Conservation (phyloP, 768 basidiomycete genomes). For the Cystofilobasidium macerans region DNA sequence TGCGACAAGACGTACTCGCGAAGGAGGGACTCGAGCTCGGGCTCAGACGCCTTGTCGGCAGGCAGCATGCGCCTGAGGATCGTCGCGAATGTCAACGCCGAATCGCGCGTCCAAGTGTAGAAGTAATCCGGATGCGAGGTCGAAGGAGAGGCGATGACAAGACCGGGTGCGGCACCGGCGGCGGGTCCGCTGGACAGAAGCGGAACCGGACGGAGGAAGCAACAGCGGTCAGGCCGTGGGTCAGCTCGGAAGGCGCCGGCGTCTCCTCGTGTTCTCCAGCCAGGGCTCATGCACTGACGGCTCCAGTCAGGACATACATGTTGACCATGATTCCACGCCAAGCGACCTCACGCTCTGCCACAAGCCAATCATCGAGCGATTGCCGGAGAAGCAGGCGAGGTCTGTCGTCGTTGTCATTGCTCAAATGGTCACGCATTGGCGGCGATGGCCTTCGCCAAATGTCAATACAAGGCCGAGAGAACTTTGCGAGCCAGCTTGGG, state of each 20-base stretch:
- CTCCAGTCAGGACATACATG: too few relatives aligned
- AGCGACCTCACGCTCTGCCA: constrained; percentile 1
- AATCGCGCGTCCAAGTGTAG: constrained; percentile 37
- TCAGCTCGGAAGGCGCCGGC: too few relatives aligned
- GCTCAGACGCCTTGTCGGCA: constrained; percentile 13
- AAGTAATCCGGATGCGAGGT: constrained; percentile 36
- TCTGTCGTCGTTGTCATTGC: not conserved
- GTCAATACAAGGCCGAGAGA: too few relatives aligned
- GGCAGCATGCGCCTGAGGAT: constrained; percentile 30
- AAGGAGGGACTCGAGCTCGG: constrained; percentile 30
- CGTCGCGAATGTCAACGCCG: constrained; percentile 33
- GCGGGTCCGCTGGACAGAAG: constrained; percentile 31
- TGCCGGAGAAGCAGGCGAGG: not conserved
- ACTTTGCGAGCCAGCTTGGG: too few relatives aligned
- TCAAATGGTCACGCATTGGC: not conserved
- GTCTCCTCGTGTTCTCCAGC: too few relatives aligned
- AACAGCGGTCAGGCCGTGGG: not conserved
- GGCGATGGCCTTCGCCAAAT: too few relatives aligned
- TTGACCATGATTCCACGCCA: constrained; percentile 5
- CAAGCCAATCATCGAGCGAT: constrained; percentile 10
- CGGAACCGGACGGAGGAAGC: not conserved
- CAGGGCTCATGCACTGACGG: too few relatives aligned
- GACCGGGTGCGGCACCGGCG: constrained; percentile 35
- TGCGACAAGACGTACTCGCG: constrained; percentile 33
- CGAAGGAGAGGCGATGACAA: constrained; percentile 38